Percentiles rank a stretch among this genome's conserved stretches.
These are phyloP conservation scores for Gigaspora rosea DNA, from an alignment of 192 early-diverging fungal genomes.

Conservation along the genomic window DNA sequence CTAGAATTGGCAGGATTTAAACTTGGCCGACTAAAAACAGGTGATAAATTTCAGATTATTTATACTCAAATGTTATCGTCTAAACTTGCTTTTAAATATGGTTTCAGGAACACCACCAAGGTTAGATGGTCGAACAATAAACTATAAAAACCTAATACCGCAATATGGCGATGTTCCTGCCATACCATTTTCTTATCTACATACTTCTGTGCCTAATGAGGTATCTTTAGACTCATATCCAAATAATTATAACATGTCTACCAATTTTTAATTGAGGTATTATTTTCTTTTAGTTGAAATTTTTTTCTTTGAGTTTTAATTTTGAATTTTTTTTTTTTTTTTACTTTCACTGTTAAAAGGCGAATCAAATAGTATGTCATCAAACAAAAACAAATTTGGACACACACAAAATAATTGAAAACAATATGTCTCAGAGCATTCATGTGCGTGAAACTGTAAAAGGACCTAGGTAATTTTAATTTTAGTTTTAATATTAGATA, in stretches of 20 bases:
- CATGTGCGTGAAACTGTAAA: constrained; percentile 84
- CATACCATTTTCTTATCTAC: constrained; percentile 75
- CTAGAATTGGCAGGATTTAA: constrained; percentile 72
- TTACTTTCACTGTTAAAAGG: background rate
- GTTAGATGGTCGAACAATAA: constrained; percentile 73
- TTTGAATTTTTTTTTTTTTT: no score
- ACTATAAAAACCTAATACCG: constrained; percentile 63
- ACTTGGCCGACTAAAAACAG: constrained; percentile 80
- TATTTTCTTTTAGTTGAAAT: no score
- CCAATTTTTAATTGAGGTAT: background rate
- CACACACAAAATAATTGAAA: constrained; percentile 67
- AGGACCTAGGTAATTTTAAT: constrained; percentile 58
- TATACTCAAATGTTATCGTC: background rate
- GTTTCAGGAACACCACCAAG: constrained; percentile 70
- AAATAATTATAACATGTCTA: background rate
- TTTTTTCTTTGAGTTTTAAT: no score
- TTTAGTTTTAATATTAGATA: no score
- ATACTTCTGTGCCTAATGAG: constrained; percentile 67
- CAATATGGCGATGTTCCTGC: constrained; percentile 74
- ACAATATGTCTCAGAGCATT: constrained; percentile 77
- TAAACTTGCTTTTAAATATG: background rate
- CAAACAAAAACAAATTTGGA: constrained; percentile 71
- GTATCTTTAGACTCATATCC: constrained; percentile 20
- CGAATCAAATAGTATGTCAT: constrained; percentile 71
- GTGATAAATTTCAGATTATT: constrained; percentile 20